Conservation (phyloP, 441 rosid species). For the Populus hybrid region DNA sequence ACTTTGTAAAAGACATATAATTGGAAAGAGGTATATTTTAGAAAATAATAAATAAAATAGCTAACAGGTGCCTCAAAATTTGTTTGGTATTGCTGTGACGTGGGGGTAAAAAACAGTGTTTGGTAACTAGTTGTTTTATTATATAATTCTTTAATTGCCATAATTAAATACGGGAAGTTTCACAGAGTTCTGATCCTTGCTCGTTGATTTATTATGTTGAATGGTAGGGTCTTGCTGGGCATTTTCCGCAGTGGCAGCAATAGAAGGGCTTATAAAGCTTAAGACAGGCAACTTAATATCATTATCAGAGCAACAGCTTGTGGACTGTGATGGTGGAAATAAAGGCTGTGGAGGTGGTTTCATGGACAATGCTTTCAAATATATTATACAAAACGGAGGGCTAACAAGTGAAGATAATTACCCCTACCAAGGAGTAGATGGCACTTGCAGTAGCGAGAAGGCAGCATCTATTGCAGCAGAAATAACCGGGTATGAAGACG, state of each 20-base stretch:
- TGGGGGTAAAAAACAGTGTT: no score
- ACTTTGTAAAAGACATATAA: no score
- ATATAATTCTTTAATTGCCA: no score
- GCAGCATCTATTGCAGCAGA: constrained; percentile 29
- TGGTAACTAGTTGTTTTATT: no score
- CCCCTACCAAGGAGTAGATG: constrained; percentile 45
- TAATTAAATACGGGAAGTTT: no score
- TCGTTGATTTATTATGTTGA: not conserved
- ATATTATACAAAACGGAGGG: constrained; percentile 54
- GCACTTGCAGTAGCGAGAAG: constrained; percentile 38
- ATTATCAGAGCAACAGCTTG: constrained; percentile 2
- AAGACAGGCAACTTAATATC: constrained; percentile 50
- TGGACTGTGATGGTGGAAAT: no score
- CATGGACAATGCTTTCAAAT: constrained; percentile 44
- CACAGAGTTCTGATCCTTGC: no score
- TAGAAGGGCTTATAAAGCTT: constrained; percentile 62
- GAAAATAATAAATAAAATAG: no score
- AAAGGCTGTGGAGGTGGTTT: no score
- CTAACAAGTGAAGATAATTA: constrained; percentile 51
- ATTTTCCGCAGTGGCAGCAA: constrained; percentile 66
- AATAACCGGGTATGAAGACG: constrained; percentile 60
- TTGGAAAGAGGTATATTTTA: no score
- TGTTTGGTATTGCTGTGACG: no score
- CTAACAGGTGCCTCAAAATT: no score
- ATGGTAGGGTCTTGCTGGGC: constrained; percentile 78